Base-by-base conservation (phyloP, 345 rosid species). In the Melastoma malabathricum region DNA sequence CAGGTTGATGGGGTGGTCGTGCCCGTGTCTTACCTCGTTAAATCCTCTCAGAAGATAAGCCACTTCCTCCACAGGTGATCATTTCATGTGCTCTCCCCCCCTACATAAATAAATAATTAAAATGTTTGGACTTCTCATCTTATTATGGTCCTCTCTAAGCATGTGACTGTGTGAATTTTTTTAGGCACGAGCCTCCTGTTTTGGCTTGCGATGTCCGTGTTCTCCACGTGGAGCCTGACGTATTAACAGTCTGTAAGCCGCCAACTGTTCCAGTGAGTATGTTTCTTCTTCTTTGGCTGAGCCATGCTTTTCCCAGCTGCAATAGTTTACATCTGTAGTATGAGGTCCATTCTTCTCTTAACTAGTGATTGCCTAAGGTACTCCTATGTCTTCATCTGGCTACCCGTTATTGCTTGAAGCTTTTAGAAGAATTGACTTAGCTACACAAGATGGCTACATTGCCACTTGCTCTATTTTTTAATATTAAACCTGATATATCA, bases 141-240 rank as follows among this genome's bases (percentile, higher is more conserved):
- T 10, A 20, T 20, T 22, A 15, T 52, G 46, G 38, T 39, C 45
- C 18, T 47, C 31, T 18, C n/a, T n/a, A n/a, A n/a, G n/a, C n/a
- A n/a, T n/a, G n/a, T n/a, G n/a, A n/a, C n/a, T n/a, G n/a, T n/a
- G n/a, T n/a, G n/a, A n/a, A n/a, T n/a, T n/a, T n/a, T 61, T 82
- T 66, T 68, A 92, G 98, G 86, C 97, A 84, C 71, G 98, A 92
- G 69, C 94, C 94, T 0, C 90, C 88, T 4, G 90, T 77, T 51
- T 74, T 74, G 79, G 80, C 77, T 57, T 74, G 58, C 66, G 80
- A 67, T 61, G 72, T 92, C 22, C 43, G 63, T 23, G 55, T 87
- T 44, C 97, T 92, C 52, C 69, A 70, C 25, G 72, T 74, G 46
- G 97, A 84, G 59, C 69, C 66, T 0, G 90, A 87, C 51, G 97